phyloP scores from a whole-genome alignment of 2,329 filamentous ascomycete species.

The Zymoseptoria ardabiliae region DNA sequence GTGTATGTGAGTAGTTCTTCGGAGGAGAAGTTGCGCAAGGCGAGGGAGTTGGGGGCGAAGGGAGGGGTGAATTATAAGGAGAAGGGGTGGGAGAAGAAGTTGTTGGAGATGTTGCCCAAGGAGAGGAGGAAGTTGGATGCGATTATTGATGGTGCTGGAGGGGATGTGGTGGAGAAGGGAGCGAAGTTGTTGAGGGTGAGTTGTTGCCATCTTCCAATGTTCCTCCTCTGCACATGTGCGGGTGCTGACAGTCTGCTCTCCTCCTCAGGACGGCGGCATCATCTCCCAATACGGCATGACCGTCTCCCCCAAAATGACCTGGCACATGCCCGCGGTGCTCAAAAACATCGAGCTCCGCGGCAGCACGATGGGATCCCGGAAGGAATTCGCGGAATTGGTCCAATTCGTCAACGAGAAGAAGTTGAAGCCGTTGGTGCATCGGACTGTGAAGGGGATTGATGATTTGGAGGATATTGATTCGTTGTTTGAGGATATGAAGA shows the following conservation, averaged over 20 bases:
- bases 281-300: constrained; percentile 92
- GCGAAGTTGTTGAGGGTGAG: constrained; percentile 59
- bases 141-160: constrained; percentile 85
- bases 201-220: neutral
- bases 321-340: constrained; percentile 73
- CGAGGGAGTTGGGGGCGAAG: constrained; percentile 63
- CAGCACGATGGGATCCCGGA: constrained; percentile 82
- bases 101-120: constrained; percentile 54
- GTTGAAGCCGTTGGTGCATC: constrained; percentile 70
- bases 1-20: constrained; percentile 77
- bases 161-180: constrained; percentile 67
- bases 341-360: constrained; percentile 83
- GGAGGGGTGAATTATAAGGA: constrained; percentile 80
- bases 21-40: constrained; percentile 66
- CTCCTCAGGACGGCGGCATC: constrained; percentile 63
- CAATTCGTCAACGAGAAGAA: constrained; percentile 67
- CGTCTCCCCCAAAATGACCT: constrained; percentile 73
- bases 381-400: constrained; percentile 88
- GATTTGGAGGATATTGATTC: constrained; percentile 71
- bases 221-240: constrained; percentile 1
- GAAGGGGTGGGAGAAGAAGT: constrained; percentile 71
- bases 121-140: constrained; percentile 68
- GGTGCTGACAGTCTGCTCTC: constrained; percentile 6
- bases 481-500: constrained; percentile 82
- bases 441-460: constrained; percentile 59